Conservation (phyloP, 2,329 filamentous ascomycete genomes). For the Penicillium sp. region DNA sequence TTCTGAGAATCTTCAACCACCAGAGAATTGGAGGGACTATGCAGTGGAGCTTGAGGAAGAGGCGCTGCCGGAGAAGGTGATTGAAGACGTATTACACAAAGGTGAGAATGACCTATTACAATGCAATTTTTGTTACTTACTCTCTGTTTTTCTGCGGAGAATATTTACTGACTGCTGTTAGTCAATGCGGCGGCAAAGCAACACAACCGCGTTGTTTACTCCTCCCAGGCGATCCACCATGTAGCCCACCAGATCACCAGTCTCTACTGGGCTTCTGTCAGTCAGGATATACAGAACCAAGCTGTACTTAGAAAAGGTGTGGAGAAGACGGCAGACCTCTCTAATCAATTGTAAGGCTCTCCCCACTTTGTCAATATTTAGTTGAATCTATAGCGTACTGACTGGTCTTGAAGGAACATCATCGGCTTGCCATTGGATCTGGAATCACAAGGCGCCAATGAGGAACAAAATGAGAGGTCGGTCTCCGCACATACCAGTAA, state of each 20-base stretch:
- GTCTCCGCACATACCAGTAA: constrained; percentile 4
- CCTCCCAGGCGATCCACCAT: constrained; percentile 55
- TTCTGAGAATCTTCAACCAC: constrained; percentile 48
- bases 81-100: constrained; percentile 54
- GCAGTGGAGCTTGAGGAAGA: constrained; percentile 42
- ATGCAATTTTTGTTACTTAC: background rate
- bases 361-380: background rate
- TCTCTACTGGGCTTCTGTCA: constrained; percentile 55
- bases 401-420: constrained; percentile 35
- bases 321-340: constrained; percentile 41
- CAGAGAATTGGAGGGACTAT: constrained; percentile 49
- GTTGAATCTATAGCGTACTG: background rate
- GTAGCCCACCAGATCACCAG: constrained; percentile 57
- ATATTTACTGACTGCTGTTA: constrained; percentile 22
- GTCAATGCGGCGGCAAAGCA: constrained; percentile 54
- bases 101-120: constrained; percentile 29
- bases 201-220: constrained; percentile 56
- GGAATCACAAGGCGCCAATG: constrained; percentile 29
- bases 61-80: constrained; percentile 49
- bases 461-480: constrained; percentile 36
- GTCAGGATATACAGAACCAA: constrained; percentile 31
- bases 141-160: background rate
- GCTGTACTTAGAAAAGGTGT: constrained; percentile 29
- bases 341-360: constrained; percentile 35
- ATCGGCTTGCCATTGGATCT: constrained; percentile 39